A percentile compares a stretch with the other conserved stretches of the same genome.
Conservation (phyloP, 176 grass and related monocot species). For the Oryza officinalis region DNA sequence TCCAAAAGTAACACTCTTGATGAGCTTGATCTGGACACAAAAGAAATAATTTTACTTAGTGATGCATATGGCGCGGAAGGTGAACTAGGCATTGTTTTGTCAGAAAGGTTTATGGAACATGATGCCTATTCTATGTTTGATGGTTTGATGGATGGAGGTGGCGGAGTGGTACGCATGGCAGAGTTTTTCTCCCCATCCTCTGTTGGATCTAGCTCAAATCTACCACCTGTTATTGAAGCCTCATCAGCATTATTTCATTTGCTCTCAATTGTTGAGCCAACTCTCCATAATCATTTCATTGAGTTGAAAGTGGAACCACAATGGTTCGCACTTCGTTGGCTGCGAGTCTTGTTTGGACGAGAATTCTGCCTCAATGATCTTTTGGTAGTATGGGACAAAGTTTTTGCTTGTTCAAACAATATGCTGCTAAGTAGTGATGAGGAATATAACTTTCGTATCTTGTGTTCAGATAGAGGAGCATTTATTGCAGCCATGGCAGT, state of each 20-base stretch:
- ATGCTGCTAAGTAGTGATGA: conserved; percentile 47
- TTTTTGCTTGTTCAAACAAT: conserved; percentile 72
- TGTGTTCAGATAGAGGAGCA: conserved; percentile 85
- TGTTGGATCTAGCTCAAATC: conserved; percentile 53
- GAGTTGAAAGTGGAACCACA: conserved; percentile 95
- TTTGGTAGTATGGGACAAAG: conserved; percentile 79
- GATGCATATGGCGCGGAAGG: conserved; percentile 97
- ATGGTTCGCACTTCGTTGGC: conserved; percentile 93
- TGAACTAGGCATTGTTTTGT: conserved; percentile 87
- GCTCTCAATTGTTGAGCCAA: conserved; percentile 67
- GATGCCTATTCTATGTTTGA: conserved; percentile 96
- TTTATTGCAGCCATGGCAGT: conserved; percentile 88
- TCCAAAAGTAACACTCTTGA: conserved; percentile 58
- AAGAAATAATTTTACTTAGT: conserved; percentile 80
- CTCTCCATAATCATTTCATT: conserved; percentile 92
- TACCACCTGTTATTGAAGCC: conserved; percentile 86
- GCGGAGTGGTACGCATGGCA: conserved; percentile 68
- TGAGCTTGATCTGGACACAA: conserved; percentile 69
- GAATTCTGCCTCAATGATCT: conserved; percentile 84
- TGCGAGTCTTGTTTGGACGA: conserved; percentile 91
- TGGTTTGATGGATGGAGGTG: conserved; percentile 80
- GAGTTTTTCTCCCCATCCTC: conserved; percentile 75
- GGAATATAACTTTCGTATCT: conserved; percentile 64
- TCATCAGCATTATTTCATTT: conserved; percentile 95
- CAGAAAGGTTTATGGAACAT: conserved; percentile 97